phyloP scores from a whole-genome alignment of 257 asterid species.

The Solanum ossicruentum region DNA sequence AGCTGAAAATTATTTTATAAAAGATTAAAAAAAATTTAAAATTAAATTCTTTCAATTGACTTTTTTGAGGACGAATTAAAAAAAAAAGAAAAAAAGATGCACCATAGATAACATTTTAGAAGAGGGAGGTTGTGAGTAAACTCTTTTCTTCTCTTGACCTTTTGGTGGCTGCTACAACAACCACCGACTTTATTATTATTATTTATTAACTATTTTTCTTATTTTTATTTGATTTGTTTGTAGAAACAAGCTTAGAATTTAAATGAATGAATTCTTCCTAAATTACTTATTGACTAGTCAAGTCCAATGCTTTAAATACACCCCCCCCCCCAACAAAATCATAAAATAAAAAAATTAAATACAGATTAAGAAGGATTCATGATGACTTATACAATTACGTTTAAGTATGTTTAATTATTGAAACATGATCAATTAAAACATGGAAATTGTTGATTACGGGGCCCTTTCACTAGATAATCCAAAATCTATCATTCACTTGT shows the following conservation, averaged over 20 bases:
- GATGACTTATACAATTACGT: background rate
- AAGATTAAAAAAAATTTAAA: too few relatives aligned
- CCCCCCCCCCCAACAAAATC: too few relatives aligned
- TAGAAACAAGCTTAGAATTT: background rate
- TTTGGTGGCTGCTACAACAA: slow-evolving; percentile 7
- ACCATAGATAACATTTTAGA: background rate
- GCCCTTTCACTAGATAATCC: background rate
- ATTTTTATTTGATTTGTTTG: background rate
- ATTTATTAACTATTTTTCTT: background rate
- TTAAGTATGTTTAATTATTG: background rate
- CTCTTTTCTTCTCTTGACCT: slow-evolving; percentile 1
- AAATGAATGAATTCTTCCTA: background rate
- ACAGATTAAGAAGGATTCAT: background rate
- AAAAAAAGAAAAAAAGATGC: too few relatives aligned
- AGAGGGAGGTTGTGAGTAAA: background rate
- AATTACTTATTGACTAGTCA: background rate
- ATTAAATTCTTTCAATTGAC: too few relatives aligned
- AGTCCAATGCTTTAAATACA: background rate
- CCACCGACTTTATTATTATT: background rate
- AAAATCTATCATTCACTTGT: background rate
- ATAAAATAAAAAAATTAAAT: background rate
- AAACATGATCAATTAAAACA: background rate
- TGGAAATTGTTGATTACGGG: background rate
- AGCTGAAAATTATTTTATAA: too few relatives aligned
- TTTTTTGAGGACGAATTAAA: too few relatives aligned